Evolutionary conservation across 2,329 filamentous ascomycete species (phyloP), one percentile per base, ranked within the genome.

Genomic region (Lachnellula subtilissima): DNA sequence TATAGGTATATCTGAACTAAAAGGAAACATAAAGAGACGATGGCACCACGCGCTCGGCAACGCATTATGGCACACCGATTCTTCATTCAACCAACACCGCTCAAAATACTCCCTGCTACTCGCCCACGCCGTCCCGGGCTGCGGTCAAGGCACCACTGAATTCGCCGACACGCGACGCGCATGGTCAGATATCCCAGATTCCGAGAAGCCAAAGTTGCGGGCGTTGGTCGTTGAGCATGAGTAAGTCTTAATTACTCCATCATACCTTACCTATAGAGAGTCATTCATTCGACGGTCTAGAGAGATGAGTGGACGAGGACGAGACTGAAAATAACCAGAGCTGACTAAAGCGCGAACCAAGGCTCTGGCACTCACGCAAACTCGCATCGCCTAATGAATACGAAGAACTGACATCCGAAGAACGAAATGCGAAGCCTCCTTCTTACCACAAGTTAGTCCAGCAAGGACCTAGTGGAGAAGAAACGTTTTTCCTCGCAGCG

Each of bases 121-220:
- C 32, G 37, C 48, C 11, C 48, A 66, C 48, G 60, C 58, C 9
- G 60, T 79, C 0, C 78, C 78, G 0, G 46, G 64, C 0, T 72
- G 71, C 2, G 70, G 69, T 2, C 78, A 78, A 19, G 79, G 78
- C 17, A 72, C 75, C 50, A 82, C 79, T 2, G 75, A 77, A 28
- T 82, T 79, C 60, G 76, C 76, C 2, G 79, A 83, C 64, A 75
- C 76, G 6, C 70, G 79, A 4, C 72, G 75, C 0, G 79, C 79
- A 2, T 81, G 71, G 53, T 73, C 75, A 15, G 74, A 76, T 15
- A 69, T 82, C 1, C 70, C 72, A 0, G 57, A 64, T 0, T 67
- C 68, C 7, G 43, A 56, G n/a, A 59, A 51, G 14, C 47, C 51
- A n/a, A 71, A 72, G 9, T 65, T 67, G 14, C 32, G 39, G 7